Evolutionary conservation across 2,329 filamentous ascomycete species (phyloP).

Genomic region (Penicillium concentricum): DNA sequence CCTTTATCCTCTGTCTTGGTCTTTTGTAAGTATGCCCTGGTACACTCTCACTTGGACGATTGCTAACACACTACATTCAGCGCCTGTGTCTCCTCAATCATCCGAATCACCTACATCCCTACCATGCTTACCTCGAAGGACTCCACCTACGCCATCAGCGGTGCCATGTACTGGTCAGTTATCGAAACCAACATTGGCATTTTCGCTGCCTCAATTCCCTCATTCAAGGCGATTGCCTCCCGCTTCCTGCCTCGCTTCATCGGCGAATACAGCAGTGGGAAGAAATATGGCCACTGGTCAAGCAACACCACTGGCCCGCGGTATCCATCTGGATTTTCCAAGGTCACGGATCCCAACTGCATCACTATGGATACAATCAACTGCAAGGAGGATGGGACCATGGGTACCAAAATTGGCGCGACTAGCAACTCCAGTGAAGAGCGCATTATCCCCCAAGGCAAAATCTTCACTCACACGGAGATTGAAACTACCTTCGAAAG

Average conservation of each 20-base stretch:
- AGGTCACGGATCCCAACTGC: constrained; percentile 22
- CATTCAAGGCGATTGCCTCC: constrained; percentile 42
- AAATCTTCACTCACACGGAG: constrained; percentile 32
- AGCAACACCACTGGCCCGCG: constrained; percentile 15
- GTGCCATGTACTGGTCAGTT: constrained; percentile 48
- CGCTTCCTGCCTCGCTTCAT: constrained; percentile 46
- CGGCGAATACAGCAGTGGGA: constrained; percentile 31
- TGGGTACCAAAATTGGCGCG: constrained; percentile 26
- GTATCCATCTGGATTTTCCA: constrained; percentile 30
- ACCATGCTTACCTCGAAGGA: constrained; percentile 41
- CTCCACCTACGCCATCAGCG: constrained; percentile 38
- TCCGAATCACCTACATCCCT: constrained; percentile 49
- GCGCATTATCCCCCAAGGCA: constrained; percentile 32
- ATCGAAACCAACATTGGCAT: constrained; percentile 46
- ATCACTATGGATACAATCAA: constrained; percentile 21
- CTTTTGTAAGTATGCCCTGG: constrained; percentile 40
- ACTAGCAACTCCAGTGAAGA: constrained; percentile 28
- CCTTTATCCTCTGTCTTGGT: constrained; percentile 52
- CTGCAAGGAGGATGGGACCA: constrained; percentile 13
- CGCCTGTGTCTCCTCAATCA: constrained; percentile 48
- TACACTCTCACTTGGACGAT: not conserved
- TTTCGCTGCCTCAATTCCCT: constrained; percentile 44
- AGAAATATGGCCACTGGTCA: constrained; percentile 27
- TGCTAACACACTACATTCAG: constrained; percentile 21
- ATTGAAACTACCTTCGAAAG: constrained; percentile 34